phyloP scores from a whole-genome alignment of 352 stramenopile genomes.

The Blastocystis sp. region DNA sequence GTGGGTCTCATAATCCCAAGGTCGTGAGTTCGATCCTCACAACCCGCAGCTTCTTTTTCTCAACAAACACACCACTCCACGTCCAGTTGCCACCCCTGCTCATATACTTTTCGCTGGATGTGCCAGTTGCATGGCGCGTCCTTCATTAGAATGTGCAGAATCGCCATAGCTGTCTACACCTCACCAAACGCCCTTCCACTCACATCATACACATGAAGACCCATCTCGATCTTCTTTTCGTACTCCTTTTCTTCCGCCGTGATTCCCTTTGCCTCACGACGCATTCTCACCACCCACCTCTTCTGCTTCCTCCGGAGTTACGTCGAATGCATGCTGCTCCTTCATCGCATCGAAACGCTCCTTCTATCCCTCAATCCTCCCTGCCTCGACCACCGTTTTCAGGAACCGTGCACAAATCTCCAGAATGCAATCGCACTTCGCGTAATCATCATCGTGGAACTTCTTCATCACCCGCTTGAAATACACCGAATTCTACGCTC shows the following conservation, averaged over 20 bases:
- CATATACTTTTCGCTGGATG: slow-evolving; percentile 50
- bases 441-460: slow-evolving; percentile 57
- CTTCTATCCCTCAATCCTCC: slow-evolving; percentile 23
- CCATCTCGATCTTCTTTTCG: slow-evolving; percentile 53
- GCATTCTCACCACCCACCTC: not conserved
- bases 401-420: slow-evolving; percentile 13
- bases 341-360: slow-evolving; percentile 22
- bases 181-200: not conserved
- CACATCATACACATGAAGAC: slow-evolving; percentile 55
- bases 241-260: slow-evolving; percentile 31
- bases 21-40: too few species aligned
- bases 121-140: slow-evolving; percentile 49
- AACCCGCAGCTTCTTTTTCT: not conserved
- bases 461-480: slow-evolving; percentile 68
- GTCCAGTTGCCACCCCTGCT: slow-evolving; percentile 38
- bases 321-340: not conserved
- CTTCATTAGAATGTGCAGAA: slow-evolving; percentile 14
- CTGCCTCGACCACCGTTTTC: not conserved
- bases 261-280: not conserved
- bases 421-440: slow-evolving; percentile 22
- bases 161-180: not conserved
- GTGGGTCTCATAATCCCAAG: too few species aligned
- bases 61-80: slow-evolving; percentile 23
- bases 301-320: slow-evolving; percentile 6
- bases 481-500: slow-evolving; percentile 25